Evolutionary conservation across 2,329 filamentous ascomycete species (phyloP), one percentile per base, ranked within the genome.

Genomic region (Penicillium sp.): DNA sequence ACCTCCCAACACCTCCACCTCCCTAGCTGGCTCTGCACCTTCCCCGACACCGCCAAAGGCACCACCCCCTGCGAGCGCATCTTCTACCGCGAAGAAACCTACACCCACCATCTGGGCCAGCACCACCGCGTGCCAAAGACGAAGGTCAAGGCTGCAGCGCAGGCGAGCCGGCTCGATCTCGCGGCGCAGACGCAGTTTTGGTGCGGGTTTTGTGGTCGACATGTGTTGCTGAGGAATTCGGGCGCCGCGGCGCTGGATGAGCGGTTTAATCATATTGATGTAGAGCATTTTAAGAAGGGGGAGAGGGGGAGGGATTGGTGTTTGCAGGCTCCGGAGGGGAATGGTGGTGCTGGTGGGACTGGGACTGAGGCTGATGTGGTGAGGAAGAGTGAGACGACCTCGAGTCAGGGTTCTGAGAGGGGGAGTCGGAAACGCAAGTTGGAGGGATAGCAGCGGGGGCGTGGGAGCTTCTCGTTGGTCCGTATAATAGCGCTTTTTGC

Each of bases 121-220:
- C 86, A 90, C 63, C 63, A 65, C 35, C 51, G 45, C 20, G 11
- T 60, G 3, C 17, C 55, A 2, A 65, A 60, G 22, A 48, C 15
- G 3, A 48, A 38, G 6, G 20, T 55, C 6, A 57, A 47, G 20
- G 4, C 28, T 5, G 25, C 47, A 2, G 37, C 63, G 5, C 31
- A 49, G 31, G 77, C 73, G 5, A 85, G 85, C 64, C 84, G 84
- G 6, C 84, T 91, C 31, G 89, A 89, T 0, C 80, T 84, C 14
- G 88, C 89, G 60, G 85, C 83, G 34, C 86, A 89, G 64, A 76
- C 78, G 2, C 80, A 83, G 5, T 96, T 92, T 75, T 96, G 92
- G 92, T 96, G 93, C 69, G 92, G 92, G 0, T 96, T 96, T 72
- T 96, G 92, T 72, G 69, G 77, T 15, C 68, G 76, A 17, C 80